Evolutionary conservation across 2,329 filamentous ascomycete genomes (phyloP), one percentile per base, ranked within the genome.

Genomic region (Grosmannia huntii): DNA sequence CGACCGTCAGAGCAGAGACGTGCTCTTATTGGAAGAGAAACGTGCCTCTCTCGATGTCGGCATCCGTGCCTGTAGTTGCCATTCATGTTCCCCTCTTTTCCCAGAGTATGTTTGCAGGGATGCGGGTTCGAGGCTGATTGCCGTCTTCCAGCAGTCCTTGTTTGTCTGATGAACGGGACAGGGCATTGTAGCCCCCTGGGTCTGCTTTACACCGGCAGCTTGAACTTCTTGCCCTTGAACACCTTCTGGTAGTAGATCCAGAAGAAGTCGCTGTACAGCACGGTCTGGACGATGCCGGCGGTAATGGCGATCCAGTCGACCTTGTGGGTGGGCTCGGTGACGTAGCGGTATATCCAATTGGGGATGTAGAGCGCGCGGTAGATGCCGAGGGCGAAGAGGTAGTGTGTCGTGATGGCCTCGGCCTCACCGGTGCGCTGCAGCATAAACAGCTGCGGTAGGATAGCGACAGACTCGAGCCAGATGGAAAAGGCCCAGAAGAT

Each of bases 241-340:
- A 92, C 86, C 84, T 96, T 97, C 60, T 87, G 96, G 76, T 96
- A 99, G 77, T 99, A 99, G 68, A 99, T 92, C 80, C 91, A 99
- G 82, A 99, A 99, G 77, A 99, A 99, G 76, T 99, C 94, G 63
- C 90, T 95, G 77, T 99, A 99, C 60, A 99, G 78, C 54, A 99
- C 75, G 0, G 94, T 99, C 78, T 99, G 94, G 63, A 97, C 76
- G 58, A 97, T 80, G 14, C 94, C 94, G 4, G 95, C 94, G 62
- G 94, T 69, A 56, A 96, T 86, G 23, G 91, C 87, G 65, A 96
- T 95, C 63, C 85, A 88, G 70, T 97, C 91, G 65, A 86, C 71
- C 71, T 80, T 87, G 71, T 90, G 86, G 55, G 82, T 76, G 52
- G 73, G 69, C 71, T 96, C 90, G 56, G 81, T 80, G 65, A 88